Base-by-base conservation (phyloP, 805 yeast genomes). In the Lipomyces spencermartinsiae region DNA sequence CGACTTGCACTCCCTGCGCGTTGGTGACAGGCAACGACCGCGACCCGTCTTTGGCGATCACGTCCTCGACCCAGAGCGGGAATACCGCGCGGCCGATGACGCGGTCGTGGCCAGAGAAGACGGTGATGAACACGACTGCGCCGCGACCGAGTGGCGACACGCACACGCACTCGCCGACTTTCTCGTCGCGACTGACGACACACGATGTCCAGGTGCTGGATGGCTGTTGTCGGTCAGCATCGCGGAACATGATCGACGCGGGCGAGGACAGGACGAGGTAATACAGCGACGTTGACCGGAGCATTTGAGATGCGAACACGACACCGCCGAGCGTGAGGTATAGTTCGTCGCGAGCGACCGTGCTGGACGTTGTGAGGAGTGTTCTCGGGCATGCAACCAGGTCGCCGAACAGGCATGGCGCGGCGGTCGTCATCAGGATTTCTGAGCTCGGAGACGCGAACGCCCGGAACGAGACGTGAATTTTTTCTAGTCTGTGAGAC, bases 401-500 rank as follows among this genome's bases (percentile, higher is more conserved):
- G n/a, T 35, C 66, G 49, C 58, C 12, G n/a, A 69, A 68, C 16
- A 63, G 33, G 4, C 66, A 58, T 10, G 72, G 72, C 53, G 31
- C 19, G 34, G 66, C 57, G 3, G 64, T 61, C 35, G 55, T 51
- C 49, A 69, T 1, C 34, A 69, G 61, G 3, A n/a, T 33, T n/a
- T 22, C 37, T 2, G 69, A 70, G 61, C 64, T 72, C 10, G 76
- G 69, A 16, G 83, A 84, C 75, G 84, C 86, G 74, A 90, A 85
- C 76, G 91, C 97, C 77, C 91, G 91, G 58, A 92, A 85, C 1
- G 93, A 83, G 9, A 91, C 84, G 43, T 86, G 83, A 71, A 92
- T 80, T 66, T 83, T 83, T 73, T 89, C 93, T 2, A 95, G 92
- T 77, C 96, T 83, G 34, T 94, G 93, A 69, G 91, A 90, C 35